phyloP scores from a whole-genome alignment of 2,329 filamentous ascomycete genomes.

The Cyphellophora attinorum region DNA sequence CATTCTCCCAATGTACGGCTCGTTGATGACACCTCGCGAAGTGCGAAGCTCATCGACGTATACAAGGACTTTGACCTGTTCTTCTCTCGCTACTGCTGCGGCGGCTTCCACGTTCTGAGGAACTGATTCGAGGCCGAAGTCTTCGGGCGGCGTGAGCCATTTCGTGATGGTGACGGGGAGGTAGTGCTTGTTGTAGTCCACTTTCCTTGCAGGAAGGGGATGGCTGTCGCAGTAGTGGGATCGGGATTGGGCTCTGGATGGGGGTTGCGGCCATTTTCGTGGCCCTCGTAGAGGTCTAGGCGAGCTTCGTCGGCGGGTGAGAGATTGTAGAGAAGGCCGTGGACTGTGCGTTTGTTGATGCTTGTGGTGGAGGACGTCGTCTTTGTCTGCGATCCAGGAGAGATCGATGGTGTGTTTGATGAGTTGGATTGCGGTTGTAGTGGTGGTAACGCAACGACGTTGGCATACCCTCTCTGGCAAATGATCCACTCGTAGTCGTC shows the following conservation, averaged over 20 bases:
- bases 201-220: slow-evolving; percentile 11
- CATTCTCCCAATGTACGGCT: slow-evolving; percentile 32
- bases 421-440: no score
- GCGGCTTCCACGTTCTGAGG: not conserved
- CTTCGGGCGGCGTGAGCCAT: slow-evolving; percentile 12
- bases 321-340: slow-evolving; percentile 32
- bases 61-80: slow-evolving; percentile 23
- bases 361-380: not conserved
- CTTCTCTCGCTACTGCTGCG: no score
- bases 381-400: no score
- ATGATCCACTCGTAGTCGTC: slow-evolving; percentile 32
- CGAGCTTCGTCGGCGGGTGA: slow-evolving; percentile 24
- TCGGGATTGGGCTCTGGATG: slow-evolving; percentile 11
- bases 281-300: slow-evolving; percentile 30
- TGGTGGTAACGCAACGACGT: slow-evolving; percentile 25
- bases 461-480: slow-evolving; percentile 31
- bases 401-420: no score
- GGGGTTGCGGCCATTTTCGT: slow-evolving; percentile 13
- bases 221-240: slow-evolving; percentile 3
- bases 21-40: slow-evolving; percentile 22
- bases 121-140: slow-evolving; percentile 11
- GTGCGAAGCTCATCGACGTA: slow-evolving; percentile 33
- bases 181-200: slow-evolving; percentile 20
- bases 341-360: slow-evolving; percentile 21
- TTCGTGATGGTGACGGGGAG: slow-evolving; percentile 15